phyloP scores from a whole-genome alignment of 257 asterid genomes.

The Agastache rugosa region DNA sequence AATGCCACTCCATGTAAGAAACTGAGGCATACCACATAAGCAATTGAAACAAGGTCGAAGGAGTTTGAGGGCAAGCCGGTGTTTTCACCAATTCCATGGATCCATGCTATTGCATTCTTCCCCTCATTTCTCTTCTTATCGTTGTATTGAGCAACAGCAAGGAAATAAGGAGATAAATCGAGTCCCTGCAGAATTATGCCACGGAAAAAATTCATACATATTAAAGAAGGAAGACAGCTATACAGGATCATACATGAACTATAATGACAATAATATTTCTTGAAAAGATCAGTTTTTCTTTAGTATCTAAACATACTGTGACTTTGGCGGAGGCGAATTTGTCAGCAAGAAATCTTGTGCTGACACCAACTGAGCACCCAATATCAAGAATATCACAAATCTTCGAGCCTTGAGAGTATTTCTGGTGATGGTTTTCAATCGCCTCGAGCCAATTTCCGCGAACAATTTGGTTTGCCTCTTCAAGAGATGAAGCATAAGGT shows the following conservation, averaged over 20 bases:
- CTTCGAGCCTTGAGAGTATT: constrained; percentile 50
- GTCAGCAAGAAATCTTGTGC: constrained; percentile 78
- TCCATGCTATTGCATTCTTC: constrained; percentile 60
- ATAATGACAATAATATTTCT: not conserved
- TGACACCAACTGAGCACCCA: constrained; percentile 95
- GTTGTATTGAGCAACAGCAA: constrained; percentile 83
- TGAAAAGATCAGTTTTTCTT: not conserved
- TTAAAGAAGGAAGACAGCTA: constrained; percentile 1
- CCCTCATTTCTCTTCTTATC: constrained; percentile 57
- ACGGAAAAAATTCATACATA: not conserved
- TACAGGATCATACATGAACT: not conserved
- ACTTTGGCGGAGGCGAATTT: constrained; percentile 71
- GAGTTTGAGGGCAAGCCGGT: constrained; percentile 88
- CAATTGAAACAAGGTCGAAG: constrained; percentile 83
- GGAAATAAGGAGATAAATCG: constrained; percentile 89
- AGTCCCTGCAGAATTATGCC: constrained; percentile 62
- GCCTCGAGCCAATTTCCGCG: constrained; percentile 95
- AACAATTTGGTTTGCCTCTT: constrained; percentile 83
- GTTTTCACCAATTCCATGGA: constrained; percentile 89
- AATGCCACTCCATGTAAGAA: constrained; percentile 15
- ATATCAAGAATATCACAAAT: constrained; percentile 73
- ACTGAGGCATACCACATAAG: constrained; percentile 71
- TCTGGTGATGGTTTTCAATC: constrained; percentile 67
- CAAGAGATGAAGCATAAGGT: constrained; percentile 80
- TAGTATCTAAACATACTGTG: constrained; percentile 54